Base-by-base conservation (phyloP, 805 yeast species). In the Candida manassasensis region DNA sequence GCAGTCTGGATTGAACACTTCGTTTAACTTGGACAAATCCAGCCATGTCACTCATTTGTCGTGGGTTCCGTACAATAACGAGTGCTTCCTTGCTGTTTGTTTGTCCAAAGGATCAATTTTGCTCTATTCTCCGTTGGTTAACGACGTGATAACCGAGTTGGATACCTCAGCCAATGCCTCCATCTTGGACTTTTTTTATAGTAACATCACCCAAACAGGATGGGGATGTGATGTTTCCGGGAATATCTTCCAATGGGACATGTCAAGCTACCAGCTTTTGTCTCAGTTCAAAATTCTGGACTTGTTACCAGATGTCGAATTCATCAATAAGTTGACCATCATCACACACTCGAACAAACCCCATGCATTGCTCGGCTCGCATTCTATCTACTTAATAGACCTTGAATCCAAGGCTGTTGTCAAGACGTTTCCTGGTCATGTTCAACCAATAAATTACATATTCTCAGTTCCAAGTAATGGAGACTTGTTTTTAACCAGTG, bases 371-470 rank as follows among this genome's bases (percentile, higher is more conserved):
- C 60, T 77, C 10, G 87, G 84, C 2, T 79, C 90, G 2, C 85
- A 85, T 45, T 71, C 80, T 25, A 69, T 84, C 4, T 71, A 71
- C 42, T 55, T 84, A 37, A 57, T 79, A 16, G 76, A 77, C 47
- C 47, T 57, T 4, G 37, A 52, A 41, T 19, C 65, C 40, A 53
- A 50, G 27, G 57, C 60, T 35, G 58, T 77, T 2, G 57, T 71
- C 12, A 67, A 64, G 45, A 69, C 79, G 2, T 78, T 75, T 52
- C 87, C 94, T 2, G 94, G 90, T 18, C 94, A 86, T 52, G 75
- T 84, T 19, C 72, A 84, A 13, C 81, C 87, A 3, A 71, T 86
- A 27, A 69, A 67, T 46, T 57, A 76, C 9, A 57, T 81, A 8
- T 38, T 70, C 24, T 59, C 71, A 4, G 51, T 69, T 4, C 41